phyloP scores from a whole-genome alignment of 257 asterid species.

The Nicotiana undulata region DNA sequence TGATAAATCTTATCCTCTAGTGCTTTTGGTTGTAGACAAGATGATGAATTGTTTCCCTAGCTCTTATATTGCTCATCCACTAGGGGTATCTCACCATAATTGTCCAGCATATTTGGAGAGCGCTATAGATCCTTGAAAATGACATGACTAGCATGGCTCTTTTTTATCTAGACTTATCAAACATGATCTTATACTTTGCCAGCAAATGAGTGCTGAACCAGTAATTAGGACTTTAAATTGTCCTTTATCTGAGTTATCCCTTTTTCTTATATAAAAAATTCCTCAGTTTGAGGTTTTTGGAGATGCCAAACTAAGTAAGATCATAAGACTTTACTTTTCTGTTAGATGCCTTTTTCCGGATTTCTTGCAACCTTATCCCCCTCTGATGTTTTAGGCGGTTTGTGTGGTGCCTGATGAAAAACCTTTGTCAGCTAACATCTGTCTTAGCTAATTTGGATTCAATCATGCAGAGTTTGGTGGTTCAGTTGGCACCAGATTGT shows the following conservation, averaged over 20 bases:
- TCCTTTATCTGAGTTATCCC: not conserved
- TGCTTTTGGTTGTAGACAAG: not conserved
- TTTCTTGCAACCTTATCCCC: not conserved
- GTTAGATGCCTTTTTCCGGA: not conserved
- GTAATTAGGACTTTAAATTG: not conserved
- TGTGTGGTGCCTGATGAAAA: not conserved
- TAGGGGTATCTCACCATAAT: not conserved
- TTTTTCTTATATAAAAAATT: not conserved
- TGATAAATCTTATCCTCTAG: not conserved
- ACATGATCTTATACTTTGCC: not conserved
- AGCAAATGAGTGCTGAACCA: not conserved
- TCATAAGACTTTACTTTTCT: not conserved
- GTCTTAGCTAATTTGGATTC: not conserved
- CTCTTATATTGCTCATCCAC: not conserved
- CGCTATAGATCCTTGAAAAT: not conserved
- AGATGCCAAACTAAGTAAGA: not conserved
- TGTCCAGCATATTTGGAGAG: not conserved
- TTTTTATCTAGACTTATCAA: not conserved
- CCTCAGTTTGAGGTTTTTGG: not conserved
- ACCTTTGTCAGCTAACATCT: not conserved
- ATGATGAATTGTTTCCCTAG: not conserved
- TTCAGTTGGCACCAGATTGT: no score
- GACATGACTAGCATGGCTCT: not conserved
- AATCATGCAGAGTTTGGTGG: no score
- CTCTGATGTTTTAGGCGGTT: not conserved